phyloP scores from a whole-genome alignment of 139 green algal genomes.

The Haematococcus lacustris region DNA sequence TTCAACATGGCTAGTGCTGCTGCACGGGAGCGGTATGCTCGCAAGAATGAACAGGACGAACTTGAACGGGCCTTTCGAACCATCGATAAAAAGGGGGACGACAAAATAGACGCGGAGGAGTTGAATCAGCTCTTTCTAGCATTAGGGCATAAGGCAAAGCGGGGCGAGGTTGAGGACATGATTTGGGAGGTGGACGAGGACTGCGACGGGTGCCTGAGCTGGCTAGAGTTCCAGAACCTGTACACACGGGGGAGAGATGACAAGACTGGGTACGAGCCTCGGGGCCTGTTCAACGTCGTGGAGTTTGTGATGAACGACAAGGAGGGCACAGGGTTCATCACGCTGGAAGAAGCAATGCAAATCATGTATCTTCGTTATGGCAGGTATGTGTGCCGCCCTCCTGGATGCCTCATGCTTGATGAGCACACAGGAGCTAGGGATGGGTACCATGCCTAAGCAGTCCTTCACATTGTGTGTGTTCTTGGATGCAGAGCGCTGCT shows the following conservation, averaged over 20 bases:
- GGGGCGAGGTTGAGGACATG: slow-evolving; percentile 84
- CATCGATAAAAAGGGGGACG: slow-evolving; percentile 76
- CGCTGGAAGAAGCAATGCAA: slow-evolving; percentile 67
- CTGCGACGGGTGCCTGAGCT: slow-evolving; percentile 66
- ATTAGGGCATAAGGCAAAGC: slow-evolving; percentile 66
- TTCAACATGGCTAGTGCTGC: slow-evolving; percentile 46
- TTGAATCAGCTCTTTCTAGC: slow-evolving; percentile 61
- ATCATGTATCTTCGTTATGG: slow-evolving; percentile 88
- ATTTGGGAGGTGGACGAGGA: slow-evolving; percentile 98
- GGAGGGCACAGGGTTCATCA: slow-evolving; percentile 54
- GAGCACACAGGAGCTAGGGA: no score
- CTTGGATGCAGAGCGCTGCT: slow-evolving; percentile 42
- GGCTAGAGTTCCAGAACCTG: slow-evolving; percentile 82
- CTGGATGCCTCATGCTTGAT: no score
- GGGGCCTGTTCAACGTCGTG: slow-evolving; percentile 86
- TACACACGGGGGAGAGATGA: slow-evolving; percentile 60
- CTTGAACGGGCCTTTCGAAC: slow-evolving; percentile 69
- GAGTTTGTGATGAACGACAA: slow-evolving; percentile 94
- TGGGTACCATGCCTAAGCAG: no score
- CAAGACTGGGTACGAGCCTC: slow-evolving; percentile 78
- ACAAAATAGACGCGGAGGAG: slow-evolving; percentile 78
- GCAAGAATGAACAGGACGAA: slow-evolving; percentile 78
- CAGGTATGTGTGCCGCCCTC: no score
- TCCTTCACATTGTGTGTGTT: no score
- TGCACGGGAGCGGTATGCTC: slow-evolving; percentile 67